These are phyloP conservation scores for Blastocystis sp. DNA, from an alignment of 352 stramenopile species.

Conservation along the genomic window DNA sequence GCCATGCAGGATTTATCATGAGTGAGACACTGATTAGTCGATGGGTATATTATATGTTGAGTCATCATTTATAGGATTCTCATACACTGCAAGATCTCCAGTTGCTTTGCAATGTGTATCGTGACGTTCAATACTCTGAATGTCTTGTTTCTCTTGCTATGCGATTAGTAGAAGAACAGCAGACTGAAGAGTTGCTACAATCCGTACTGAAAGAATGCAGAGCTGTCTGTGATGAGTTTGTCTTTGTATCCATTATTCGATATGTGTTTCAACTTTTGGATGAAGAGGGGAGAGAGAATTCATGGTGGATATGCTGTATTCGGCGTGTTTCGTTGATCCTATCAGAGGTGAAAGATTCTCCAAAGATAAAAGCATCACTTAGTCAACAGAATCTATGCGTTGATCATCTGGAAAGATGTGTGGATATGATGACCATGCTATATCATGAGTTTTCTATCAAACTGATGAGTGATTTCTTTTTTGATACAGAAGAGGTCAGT, in stretches of 20 bases:
- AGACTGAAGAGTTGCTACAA: not conserved
- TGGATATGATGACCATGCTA: not conserved
- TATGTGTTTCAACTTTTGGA: not conserved
- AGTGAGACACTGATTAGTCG: not conserved
- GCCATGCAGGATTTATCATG: not conserved
- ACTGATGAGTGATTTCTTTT: not conserved
- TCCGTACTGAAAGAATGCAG: not conserved
- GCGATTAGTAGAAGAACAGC: not conserved
- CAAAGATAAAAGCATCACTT: not conserved
- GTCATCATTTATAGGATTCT: not conserved
- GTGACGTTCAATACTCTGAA: not conserved
- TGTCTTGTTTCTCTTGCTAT: not conserved
- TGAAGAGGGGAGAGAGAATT: not conserved
- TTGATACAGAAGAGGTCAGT: not conserved
- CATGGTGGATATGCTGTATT: not conserved
- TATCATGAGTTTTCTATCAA: not conserved
- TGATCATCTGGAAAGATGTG: not conserved
- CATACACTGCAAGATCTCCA: not conserved
- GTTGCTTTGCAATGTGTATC: not conserved
- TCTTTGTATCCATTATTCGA: not conserved
- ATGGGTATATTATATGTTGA: not conserved
- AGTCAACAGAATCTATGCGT: not conserved
- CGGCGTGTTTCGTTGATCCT: not conserved
- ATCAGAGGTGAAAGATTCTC: not conserved
- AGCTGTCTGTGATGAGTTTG: not conserved